Evolutionary conservation across 371 early-diverging fungal species (phyloP).

Genomic region (Fennellomyces sp.): DNA sequence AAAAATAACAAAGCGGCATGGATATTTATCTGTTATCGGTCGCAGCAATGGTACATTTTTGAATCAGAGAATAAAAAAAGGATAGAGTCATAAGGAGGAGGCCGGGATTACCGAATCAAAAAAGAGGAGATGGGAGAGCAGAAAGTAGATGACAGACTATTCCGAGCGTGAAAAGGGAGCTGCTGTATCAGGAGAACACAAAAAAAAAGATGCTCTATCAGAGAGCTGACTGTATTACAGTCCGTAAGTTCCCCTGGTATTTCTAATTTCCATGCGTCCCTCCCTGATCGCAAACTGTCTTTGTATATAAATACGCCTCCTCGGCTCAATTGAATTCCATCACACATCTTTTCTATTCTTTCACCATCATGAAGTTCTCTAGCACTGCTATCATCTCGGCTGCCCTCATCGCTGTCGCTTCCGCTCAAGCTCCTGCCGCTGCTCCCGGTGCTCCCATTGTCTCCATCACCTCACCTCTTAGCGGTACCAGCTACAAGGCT

Average conservation of each 20-base stretch:
- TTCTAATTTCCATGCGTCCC: conserved; percentile 3
- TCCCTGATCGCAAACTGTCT: neutral
- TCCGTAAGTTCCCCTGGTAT: conserved; percentile 1
- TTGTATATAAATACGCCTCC: conserved; percentile 7
- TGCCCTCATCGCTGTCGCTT: conserved; percentile 18
- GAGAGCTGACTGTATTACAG: too few relatives aligned
- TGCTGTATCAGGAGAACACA: neutral
- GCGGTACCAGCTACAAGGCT: conserved; percentile 26
- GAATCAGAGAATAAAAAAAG: too few relatives aligned
- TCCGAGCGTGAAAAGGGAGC: neutral
- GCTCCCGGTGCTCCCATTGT: conserved; percentile 13
- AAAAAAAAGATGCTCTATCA: too few relatives aligned
- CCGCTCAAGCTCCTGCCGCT: conserved; percentile 17
- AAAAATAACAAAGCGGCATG: neutral
- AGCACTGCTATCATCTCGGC: conserved; percentile 17
- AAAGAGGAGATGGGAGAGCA: too few relatives aligned
- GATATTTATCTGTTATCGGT: too few relatives aligned
- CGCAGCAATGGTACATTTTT: too few relatives aligned
- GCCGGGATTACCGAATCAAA: neutral
- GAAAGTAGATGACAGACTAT: neutral
- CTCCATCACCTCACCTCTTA: conserved; percentile 25
- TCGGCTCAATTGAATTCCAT: neutral
- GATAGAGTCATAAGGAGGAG: too few relatives aligned
- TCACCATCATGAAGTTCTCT: conserved; percentile 25
- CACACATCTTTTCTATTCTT: neutral